Conservation (phyloP, 1,284 basidiomycete species). For the Moesziomyces aphidis region DNA sequence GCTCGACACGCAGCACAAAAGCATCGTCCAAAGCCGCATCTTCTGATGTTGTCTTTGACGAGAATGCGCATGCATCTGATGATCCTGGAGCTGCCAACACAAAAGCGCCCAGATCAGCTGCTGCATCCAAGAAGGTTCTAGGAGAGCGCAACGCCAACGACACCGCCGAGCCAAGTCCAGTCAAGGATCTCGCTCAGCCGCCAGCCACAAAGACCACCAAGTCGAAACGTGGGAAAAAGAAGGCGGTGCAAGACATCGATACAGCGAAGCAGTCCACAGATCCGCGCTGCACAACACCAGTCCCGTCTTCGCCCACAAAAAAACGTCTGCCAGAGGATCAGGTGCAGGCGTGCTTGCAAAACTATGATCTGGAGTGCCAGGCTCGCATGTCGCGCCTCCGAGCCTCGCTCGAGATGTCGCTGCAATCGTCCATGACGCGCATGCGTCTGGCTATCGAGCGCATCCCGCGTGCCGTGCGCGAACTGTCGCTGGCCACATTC, state of each 20-base stretch:
- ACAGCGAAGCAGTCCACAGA: conserved; percentile 1
- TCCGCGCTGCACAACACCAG: conserved; percentile 23
- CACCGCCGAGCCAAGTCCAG: conserved; percentile 7
- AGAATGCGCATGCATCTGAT: conserved; percentile 10
- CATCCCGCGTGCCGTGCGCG: conserved; percentile 47
- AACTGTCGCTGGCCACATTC: conserved; percentile 38
- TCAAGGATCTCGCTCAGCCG: conserved; percentile 2
- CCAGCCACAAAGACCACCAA: conserved; percentile 15
- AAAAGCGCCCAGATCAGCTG: conserved; percentile 10
- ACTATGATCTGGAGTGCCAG: conserved; percentile 51
- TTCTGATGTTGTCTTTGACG: conserved; percentile 23
- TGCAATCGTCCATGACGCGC: conserved; percentile 31
- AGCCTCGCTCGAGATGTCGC: conserved; percentile 21
- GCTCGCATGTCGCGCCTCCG: conserved; percentile 17
- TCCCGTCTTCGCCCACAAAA: conserved; percentile 22
- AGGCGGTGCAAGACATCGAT: neutral
- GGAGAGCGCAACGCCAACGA: conserved; percentile 33
- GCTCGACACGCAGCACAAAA: conserved; percentile 37
- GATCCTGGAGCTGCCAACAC: conserved; percentile 4
- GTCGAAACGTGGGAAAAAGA: conserved; percentile 18
- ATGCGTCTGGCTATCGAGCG: conserved; percentile 36
- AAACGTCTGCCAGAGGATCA: conserved; percentile 47
- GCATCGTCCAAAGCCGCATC: conserved; percentile 27
- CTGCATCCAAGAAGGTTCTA: conserved; percentile 24
- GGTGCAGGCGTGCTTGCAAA: conserved; percentile 42